Evolutionary conservation across 2,329 filamentous ascomycete genomes (phyloP).

Genomic region (Lachnellula suecica): DNA sequence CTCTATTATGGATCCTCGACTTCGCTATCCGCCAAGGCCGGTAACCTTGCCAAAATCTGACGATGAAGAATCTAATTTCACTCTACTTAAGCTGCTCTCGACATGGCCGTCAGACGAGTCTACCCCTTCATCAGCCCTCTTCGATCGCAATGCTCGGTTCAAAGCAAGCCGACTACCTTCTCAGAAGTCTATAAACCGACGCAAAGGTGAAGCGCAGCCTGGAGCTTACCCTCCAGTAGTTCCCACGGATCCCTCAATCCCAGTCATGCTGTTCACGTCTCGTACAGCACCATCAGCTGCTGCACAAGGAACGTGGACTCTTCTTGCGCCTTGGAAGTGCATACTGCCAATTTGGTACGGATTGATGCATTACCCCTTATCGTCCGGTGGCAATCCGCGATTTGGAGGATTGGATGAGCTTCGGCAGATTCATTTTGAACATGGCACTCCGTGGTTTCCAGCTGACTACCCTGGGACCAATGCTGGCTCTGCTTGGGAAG

Average conservation of each 20-base stretch:
- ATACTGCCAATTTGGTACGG: slow-evolving; percentile 83
- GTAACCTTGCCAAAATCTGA: slow-evolving; percentile 41
- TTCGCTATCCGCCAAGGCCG: slow-evolving; percentile 71
- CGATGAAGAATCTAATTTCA: slow-evolving; percentile 34
- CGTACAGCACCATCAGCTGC: slow-evolving; percentile 47
- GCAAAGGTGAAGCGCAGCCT: slow-evolving; percentile 62
- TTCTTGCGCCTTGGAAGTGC: slow-evolving; percentile 89
- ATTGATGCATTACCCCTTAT: slow-evolving; percentile 78
- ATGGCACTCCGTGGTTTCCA: slow-evolving; percentile 78
- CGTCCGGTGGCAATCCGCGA: slow-evolving; percentile 74
- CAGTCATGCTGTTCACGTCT: slow-evolving; percentile 68
- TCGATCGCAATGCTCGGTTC: slow-evolving; percentile 66
- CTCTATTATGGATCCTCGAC: slow-evolving; percentile 73
- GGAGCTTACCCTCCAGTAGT: slow-evolving; percentile 60
- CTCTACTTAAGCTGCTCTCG: slow-evolving; percentile 60
- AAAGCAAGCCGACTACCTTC: slow-evolving; percentile 65
- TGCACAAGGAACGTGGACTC: slow-evolving; percentile 72
- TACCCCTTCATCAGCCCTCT: slow-evolving; percentile 54
- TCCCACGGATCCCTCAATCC: slow-evolving; percentile 71
- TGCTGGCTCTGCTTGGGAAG: slow-evolving; percentile 78
- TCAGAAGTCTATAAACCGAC: slow-evolving; percentile 78
- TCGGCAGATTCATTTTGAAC: slow-evolving; percentile 80
- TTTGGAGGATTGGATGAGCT: slow-evolving; percentile 82
- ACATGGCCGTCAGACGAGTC: slow-evolving; percentile 64
- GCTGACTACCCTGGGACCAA: slow-evolving; percentile 78